Percentiles rank a stretch among this genome's conserved stretches.
Evolutionary conservation across 345 rosid genomes (phyloP).

Genomic region (Moringa oleifera): DNA sequence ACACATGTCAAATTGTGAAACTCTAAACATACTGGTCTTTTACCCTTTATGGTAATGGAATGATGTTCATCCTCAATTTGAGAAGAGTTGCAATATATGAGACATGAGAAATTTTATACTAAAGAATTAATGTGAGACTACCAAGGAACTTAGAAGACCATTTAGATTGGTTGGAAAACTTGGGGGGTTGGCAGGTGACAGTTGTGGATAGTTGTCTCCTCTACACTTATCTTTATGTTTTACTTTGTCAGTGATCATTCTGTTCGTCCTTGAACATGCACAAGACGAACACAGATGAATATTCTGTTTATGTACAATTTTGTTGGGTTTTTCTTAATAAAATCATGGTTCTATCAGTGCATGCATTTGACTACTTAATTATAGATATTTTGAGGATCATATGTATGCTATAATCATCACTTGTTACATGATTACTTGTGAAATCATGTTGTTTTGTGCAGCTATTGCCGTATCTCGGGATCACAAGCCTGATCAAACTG

Average conservation of each 20-base stretch:
- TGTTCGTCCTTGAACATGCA: background rate
- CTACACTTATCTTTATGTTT: no score
- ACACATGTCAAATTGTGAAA: no score
- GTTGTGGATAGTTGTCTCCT: background rate
- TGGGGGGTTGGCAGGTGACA: no score
- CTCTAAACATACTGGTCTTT: no score
- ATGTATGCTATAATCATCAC: background rate
- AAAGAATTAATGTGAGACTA: no score
- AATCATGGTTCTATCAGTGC: background rate
- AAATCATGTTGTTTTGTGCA: constrained; percentile 20
- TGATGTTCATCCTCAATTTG: no score
- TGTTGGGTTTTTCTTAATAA: background rate
- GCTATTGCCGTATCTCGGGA: constrained; percentile 98
- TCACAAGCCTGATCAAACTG: constrained; percentile 97
- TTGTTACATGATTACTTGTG: background rate
- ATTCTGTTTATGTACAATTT: no score
- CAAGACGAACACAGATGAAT: background rate
- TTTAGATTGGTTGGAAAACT: no score
- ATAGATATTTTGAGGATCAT: background rate
- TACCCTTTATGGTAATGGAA: no score
- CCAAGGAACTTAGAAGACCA: no score
- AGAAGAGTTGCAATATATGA: no score
- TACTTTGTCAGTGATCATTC: background rate
- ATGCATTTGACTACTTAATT: background rate
- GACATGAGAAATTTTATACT: no score